Base-by-base conservation (phyloP, 2,329 filamentous ascomycete species). In the Tolypocladium paradoxum region DNA sequence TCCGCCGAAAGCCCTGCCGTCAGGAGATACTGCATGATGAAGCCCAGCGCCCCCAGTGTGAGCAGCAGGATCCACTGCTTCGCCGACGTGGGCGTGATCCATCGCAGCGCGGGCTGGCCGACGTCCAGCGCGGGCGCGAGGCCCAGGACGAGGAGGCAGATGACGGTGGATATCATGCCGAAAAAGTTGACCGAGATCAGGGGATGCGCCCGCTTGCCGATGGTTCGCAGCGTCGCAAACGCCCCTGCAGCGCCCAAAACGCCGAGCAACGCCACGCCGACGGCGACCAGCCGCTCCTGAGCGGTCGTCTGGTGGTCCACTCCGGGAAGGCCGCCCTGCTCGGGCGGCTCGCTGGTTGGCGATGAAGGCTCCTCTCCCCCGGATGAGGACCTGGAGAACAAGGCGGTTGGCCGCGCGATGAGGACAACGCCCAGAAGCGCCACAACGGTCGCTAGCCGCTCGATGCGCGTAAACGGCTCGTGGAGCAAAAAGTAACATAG, bases 181-280 rank as follows among this genome's bases (percentile, higher is more conserved):
- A 96, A 95, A 68, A 91, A 95, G 62, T 89, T 95, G 53, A 95
- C 88, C 2, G 82, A 87, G 54, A 95, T 83, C n/a, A 96, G 74
- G 0, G 90, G 82, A 64, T 95, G 89, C 0, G 87, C 86, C 31
- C 88, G 79, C 60, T 82, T 81, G 16, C 91, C 90, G 56, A 96
- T 92, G 68, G 85, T 83, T 18, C 90, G 79, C 57, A 96, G 86
- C 0, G 81, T 81, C 0, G 84, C 89, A 62, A 84, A 90, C 8
- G 89, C 88, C 3, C 79, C 79, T 0, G 88, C 83, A 8, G 84
- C 81, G 9, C 91, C 91, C 1, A 90, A 60, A 0, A 95, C 90
- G 2, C 90, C 90, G 0, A 95, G 53, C 46, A 95, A 75, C 0
- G 86, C 88, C 11, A 89, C 73, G 0, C 79, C 77, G 12, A 93